Evolutionary conservation across 177 flowering plant genomes (phyloP).

Genomic region (Telopea speciosissima): DNA sequence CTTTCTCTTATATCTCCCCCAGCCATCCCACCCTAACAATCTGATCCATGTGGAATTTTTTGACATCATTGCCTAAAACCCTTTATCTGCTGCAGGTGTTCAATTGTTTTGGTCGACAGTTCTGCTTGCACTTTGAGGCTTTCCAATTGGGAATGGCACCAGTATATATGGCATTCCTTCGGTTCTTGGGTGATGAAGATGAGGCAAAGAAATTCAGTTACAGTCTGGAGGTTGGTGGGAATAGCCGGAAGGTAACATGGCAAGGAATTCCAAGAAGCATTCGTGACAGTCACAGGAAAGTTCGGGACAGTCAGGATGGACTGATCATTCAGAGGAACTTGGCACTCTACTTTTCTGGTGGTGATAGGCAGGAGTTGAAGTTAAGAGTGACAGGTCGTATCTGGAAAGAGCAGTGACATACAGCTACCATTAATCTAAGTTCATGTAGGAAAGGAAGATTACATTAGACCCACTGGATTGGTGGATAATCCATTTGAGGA

Average conservation of each 20-base stretch:
- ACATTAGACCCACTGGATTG: background rate
- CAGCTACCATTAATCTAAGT: background rate
- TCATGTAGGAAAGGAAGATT: background rate
- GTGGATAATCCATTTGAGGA: background rate
- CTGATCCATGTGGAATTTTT: too few species aligned
- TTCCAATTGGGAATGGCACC: constrained; percentile 47
- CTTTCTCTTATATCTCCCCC: too few species aligned
- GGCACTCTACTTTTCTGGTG: constrained; percentile 47
- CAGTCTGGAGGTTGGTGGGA: constrained; percentile 41
- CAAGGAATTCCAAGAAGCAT: constrained; percentile 55
- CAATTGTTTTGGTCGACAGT: constrained; percentile 45
- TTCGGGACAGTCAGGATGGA: constrained; percentile 49
- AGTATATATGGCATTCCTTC: constrained; percentile 50
- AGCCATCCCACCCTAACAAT: too few species aligned
- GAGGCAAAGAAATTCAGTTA: constrained; percentile 44
- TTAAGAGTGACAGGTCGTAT: constrained; percentile 45
- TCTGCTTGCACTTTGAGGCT: constrained; percentile 57
- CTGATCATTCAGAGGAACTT: constrained; percentile 39
- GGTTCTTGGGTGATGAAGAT: constrained; percentile 44
- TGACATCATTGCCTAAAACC: too few species aligned
- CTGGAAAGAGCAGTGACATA: constrained; percentile 39
- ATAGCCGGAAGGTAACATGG: constrained; percentile 41
- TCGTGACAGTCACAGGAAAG: constrained; percentile 38
- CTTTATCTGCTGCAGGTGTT: constrained; percentile 33
- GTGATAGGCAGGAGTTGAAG: constrained; percentile 37